Conservation (phyloP, 2,329 filamentous ascomycete genomes). For the Sclerotiophoma versabilis region DNA sequence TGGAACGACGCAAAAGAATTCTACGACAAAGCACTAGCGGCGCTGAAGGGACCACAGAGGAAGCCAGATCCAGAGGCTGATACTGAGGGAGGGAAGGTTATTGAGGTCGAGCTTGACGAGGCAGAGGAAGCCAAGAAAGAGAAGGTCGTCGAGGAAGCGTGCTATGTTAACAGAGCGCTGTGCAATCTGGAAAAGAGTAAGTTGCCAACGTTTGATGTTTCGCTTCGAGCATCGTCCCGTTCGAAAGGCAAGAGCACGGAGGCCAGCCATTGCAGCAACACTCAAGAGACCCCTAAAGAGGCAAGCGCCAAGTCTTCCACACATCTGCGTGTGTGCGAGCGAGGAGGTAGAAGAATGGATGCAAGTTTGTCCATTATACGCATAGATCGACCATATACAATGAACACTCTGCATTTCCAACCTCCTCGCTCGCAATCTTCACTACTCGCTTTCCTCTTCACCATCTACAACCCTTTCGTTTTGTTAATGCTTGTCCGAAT, state of each 20-base stretch:
- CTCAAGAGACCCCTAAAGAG: background rate
- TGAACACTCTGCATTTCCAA: constrained; percentile 8
- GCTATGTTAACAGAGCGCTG: constrained; percentile 86
- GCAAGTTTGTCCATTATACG: constrained; percentile 6
- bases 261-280: background rate
- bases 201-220: constrained; percentile 25
- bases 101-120: constrained; percentile 61
- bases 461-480: too few relatives aligned
- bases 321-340: background rate
- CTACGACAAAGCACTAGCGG: constrained; percentile 83
- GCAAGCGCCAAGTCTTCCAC: background rate
- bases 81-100: constrained; percentile 48
- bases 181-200: constrained; percentile 84
- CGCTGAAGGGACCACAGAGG: constrained; percentile 69
- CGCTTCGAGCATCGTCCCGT: background rate
- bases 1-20: constrained; percentile 90
- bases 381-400: constrained; percentile 5
- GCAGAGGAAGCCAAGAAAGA: constrained; percentile 69
- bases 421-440: constrained; percentile 3
- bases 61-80: constrained; percentile 48
- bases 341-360: constrained; percentile 5
- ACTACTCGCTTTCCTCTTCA: background rate
- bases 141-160: constrained; percentile 72
- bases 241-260: background rate
- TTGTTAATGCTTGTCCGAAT: too few relatives aligned